Percentiles rank a stretch among this genome's conserved stretches.
Evolutionary conservation across 768 basidiomycete species (phyloP).

Genomic region (Leccinum incarnatum): DNA sequence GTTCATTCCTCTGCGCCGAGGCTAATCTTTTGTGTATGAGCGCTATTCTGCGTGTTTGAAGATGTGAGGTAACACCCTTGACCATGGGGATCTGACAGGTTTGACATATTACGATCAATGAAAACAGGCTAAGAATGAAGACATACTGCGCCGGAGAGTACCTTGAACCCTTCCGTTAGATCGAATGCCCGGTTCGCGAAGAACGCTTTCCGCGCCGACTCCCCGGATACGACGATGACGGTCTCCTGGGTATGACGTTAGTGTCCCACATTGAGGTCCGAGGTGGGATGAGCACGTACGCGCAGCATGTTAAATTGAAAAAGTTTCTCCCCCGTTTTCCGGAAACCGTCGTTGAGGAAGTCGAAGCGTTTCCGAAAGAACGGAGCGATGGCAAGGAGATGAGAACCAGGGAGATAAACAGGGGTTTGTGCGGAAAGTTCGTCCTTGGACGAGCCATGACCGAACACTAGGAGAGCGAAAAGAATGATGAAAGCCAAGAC

Average conservation of each 20-base stretch:
- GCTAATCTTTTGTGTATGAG: slow-evolving; percentile 72
- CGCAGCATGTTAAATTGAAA: slow-evolving; percentile 70
- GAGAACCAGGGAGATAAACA: slow-evolving; percentile 53
- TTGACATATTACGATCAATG: slow-evolving; percentile 13
- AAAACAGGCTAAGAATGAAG: slow-evolving; percentile 8
- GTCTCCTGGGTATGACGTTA: slow-evolving; percentile 49
- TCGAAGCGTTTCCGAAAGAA: slow-evolving; percentile 72
- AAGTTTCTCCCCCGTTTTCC: slow-evolving; percentile 58
- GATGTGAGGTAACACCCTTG: slow-evolving; percentile 69
- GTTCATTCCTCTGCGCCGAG: slow-evolving; percentile 58
- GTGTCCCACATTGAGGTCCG: slow-evolving; percentile 12
- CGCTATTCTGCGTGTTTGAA: slow-evolving; percentile 58
- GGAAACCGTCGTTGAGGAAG: slow-evolving; percentile 71
- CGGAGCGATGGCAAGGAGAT: slow-evolving; percentile 55
- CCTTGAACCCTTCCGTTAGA: slow-evolving; percentile 75
- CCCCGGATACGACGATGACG: slow-evolving; percentile 75
- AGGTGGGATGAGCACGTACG: slow-evolving; percentile 40
- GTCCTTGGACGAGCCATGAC: slow-evolving; percentile 40
- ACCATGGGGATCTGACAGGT: slow-evolving; percentile 66
- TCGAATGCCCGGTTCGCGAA: slow-evolving; percentile 70
- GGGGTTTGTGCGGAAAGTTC: slow-evolving; percentile 44
- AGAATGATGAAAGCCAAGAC: slow-evolving; percentile 33
- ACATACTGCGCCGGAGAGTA: slow-evolving; percentile 75
- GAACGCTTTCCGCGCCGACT: slow-evolving; percentile 64
- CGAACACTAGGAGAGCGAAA: slow-evolving; percentile 40